Evolutionary conservation across 371 early-diverging fungal genomes (phyloP), one percentile per base, ranked within the genome.

Genomic region (Sporodiniella umbellata): DNA sequence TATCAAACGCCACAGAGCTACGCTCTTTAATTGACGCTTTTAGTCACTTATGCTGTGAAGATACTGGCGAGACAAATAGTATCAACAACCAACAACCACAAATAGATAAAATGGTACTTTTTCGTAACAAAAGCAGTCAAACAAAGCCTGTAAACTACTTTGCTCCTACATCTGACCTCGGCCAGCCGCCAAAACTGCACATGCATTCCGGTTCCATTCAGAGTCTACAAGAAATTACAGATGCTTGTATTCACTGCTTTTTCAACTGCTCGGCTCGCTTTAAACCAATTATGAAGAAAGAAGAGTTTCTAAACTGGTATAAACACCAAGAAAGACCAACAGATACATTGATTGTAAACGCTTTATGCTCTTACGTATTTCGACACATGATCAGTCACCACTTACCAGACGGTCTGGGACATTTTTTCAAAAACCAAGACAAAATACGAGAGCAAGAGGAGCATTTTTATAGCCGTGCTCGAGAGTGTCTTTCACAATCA

Each of bases 221-320:
- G 21, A 68, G 58, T 12, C 48, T 70, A 6, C 46, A 52, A 51
- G 64, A 70, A 48, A 64, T 76, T 14, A 58, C 60, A 0, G 77
- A 76, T 44, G 58, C 62, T 1, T 76, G 77, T 33, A 47, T 76
- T 14, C 49, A 70, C 23, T 63, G 66, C 24, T 72, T 66, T 48
- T 72, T 76, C 30, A 53, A 60, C 0, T 76, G 77, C 39, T 76
- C 72, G 77, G 58, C 66, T 12, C 68, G 71, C 8, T 62, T 60
- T 35, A 55, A 54, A 10, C 70, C 68, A 1, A 56, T 76, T 12
- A 42, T 76, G 25, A 49, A 44, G 39, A 50, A 48, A 39, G 64
- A 70, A 8, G 68, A 72, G 39, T 76, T 76, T 23, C 64, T 70
- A 63, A 45, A 43, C 0, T 76, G 73, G 70, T 70, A 76, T 42